Conservation (phyloP, 1,139 yeast genomes). For the Yamadazyma membranifaciens region DNA sequence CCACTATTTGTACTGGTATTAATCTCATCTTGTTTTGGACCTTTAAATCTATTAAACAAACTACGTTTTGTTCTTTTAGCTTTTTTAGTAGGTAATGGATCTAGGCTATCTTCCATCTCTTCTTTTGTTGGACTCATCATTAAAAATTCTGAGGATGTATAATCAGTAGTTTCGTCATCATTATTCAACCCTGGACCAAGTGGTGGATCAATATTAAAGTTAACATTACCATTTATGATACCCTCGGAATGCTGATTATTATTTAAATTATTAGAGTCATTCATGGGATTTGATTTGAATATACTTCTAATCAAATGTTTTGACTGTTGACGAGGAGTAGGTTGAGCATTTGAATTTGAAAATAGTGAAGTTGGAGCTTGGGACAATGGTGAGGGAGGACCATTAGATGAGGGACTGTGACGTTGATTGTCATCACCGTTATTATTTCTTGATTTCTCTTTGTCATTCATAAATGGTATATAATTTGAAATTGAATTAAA, state of each 20-base stretch:
- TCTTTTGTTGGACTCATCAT: slow-evolving; percentile 23
- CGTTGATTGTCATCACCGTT: slow-evolving; percentile 12
- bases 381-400: slow-evolving; percentile 21
- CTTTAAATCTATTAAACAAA: slow-evolving; percentile 42
- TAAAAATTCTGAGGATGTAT: slow-evolving; percentile 17
- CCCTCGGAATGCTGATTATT: background rate
- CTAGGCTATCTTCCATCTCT: slow-evolving; percentile 20
- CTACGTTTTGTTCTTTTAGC: slow-evolving; percentile 35
- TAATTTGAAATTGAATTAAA: slow-evolving; percentile 41
- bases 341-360: slow-evolving; percentile 10
- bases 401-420: background rate
- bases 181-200: slow-evolving; percentile 4
- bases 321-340: slow-evolving; percentile 23
- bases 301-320: slow-evolving; percentile 43
- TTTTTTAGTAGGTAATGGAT: slow-evolving; percentile 22
- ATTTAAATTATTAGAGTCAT: background rate
- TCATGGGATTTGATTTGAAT: slow-evolving; percentile 29
- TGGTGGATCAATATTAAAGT: background rate
- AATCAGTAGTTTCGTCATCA: slow-evolving; percentile 10
- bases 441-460: slow-evolving; percentile 14
- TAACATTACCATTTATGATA: background rate
- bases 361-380: slow-evolving; percentile 10
- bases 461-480: slow-evolving; percentile 46
- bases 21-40: slow-evolving; percentile 21
- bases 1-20: slow-evolving; percentile 4